A percentile compares a stretch with the other conserved stretches of the same genome.
Evolutionary conservation across 768 basidiomycete genomes (phyloP).

Genomic region (Pleurotus ostreatus): DNA sequence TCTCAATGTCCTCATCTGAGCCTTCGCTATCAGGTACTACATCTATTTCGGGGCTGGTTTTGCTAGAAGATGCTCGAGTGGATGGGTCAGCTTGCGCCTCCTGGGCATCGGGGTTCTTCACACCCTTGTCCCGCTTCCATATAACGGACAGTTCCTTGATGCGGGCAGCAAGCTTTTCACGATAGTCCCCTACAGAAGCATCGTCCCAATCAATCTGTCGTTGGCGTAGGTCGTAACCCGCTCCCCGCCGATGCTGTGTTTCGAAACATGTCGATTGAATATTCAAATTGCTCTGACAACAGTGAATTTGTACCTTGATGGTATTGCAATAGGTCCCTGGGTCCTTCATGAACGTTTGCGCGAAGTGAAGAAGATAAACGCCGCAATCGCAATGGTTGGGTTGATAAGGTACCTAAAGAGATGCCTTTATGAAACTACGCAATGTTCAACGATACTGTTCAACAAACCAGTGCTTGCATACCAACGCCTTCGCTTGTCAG

Average conservation of each 20-base stretch:
- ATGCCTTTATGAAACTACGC: not conserved
- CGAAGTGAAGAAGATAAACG: constrained; percentile 86
- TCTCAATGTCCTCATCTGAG: constrained; percentile 40
- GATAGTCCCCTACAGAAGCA: constrained; percentile 38
- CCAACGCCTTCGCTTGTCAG: constrained; percentile 36
- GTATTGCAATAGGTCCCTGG: constrained; percentile 47
- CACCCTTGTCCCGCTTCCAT: constrained; percentile 45
- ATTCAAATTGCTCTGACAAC: not conserved
- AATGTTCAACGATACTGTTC: not conserved
- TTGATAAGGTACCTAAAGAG: constrained; percentile 75
- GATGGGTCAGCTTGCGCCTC: not conserved
- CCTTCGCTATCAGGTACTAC: constrained; percentile 16
- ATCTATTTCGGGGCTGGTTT: not conserved
- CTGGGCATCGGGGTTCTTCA: constrained; percentile 29
- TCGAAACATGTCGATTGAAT: not conserved
- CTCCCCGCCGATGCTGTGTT: constrained; percentile 23
- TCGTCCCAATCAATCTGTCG: constrained; percentile 52
- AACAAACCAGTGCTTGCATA: constrained; percentile 48
- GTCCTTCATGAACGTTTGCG: constrained; percentile 66
- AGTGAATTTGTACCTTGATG: constrained; percentile 37
- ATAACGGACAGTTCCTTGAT: constrained; percentile 47
- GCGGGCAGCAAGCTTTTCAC: constrained; percentile 37
- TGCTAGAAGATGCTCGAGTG: not conserved
- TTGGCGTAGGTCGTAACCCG: constrained; percentile 22
- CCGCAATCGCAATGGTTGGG: constrained; percentile 93